Evolutionary conservation across 2,329 filamentous ascomycete species (phyloP).

Genomic region (Chaetoscypha palmicola): DNA sequence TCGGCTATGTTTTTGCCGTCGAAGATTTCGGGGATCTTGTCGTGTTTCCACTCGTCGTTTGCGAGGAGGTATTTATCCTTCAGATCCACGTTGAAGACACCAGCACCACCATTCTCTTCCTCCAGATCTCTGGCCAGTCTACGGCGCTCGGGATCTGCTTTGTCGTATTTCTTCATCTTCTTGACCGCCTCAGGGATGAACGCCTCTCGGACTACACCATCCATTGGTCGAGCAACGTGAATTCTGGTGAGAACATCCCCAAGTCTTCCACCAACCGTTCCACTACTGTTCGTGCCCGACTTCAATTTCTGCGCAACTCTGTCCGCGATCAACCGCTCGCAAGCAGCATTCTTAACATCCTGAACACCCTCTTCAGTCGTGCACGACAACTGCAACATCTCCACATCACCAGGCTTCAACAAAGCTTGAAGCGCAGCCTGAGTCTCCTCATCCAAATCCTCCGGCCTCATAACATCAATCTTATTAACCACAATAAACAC

Average conservation of each 20-base stretch:
- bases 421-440: slow-evolving; percentile 73
- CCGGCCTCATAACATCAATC: slow-evolving; percentile 83
- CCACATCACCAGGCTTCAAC: slow-evolving; percentile 80
- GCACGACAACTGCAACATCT: slow-evolving; percentile 89
- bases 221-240: slow-evolving; percentile 91
- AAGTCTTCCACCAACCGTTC: slow-evolving; percentile 71
- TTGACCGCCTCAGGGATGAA: slow-evolving; percentile 85
- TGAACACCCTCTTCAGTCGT: slow-evolving; percentile 92
- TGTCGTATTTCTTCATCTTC: slow-evolving; percentile 81
- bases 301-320: slow-evolving; percentile 94
- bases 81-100: slow-evolving; percentile 92
- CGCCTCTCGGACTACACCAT: slow-evolving; percentile 68
- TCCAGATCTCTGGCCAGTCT: slow-evolving; percentile 81
- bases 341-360: slow-evolving; percentile 89
- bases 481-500: slow-evolving; percentile 98
- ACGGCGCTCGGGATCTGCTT: slow-evolving; percentile 75
- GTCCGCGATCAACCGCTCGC: slow-evolving; percentile 86
- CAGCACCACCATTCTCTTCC: slow-evolving; percentile 85
- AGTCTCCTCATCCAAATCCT: slow-evolving; percentile 74
- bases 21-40: slow-evolving; percentile 89
- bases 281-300: slow-evolving; percentile 72
- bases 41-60: slow-evolving; percentile 89
- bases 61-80: slow-evolving; percentile 82
- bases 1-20: slow-evolving; percentile 97
- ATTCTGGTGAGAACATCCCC: slow-evolving; percentile 90